Base-by-base conservation (phyloP, 371 early-diverging fungal genomes). In the Haplosporangium sp. region DNA sequence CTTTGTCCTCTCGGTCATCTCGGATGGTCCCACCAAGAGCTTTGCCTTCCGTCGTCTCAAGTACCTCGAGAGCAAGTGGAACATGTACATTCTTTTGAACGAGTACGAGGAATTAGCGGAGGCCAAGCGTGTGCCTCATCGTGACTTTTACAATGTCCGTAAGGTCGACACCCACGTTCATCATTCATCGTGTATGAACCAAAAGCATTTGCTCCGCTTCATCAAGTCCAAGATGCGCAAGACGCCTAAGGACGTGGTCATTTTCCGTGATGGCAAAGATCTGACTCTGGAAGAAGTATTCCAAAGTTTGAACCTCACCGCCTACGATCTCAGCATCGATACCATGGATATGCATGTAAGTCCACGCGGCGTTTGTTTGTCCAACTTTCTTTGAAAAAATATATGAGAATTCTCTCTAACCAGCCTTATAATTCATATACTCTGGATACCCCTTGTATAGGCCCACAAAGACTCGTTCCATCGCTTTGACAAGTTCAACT, bases 131-230 rank as follows among this genome's bases (percentile, higher is more conserved):
- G 96, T 96, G 14, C 97, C 98, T 3, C 98, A 98, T 74, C 87
- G 98, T 69, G 99, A 99, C 81, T 97, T 99, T 70, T 99, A 99
- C 86, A 99, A 98, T 69, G 98, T 99, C 23, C 93, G 99, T 61
- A 99, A 99, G 80, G 99, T 98, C 36, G 99, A 99, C 83, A 98
- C 98, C 36, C 99, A 99, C 88, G 94, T 99, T 47, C 99, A 99
- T 69, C 94, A 97, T 75, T 93, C 96, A 5, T 91, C 96, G 13
- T 96, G 96, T 67, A 99, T 99, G 98, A 99, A 99, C 83, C 96
- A 97, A 80, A 99, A 99, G 86, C 99, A 99, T 81, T 76, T 99
- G 64, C 83, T 99, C 29, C 95, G 98, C 38, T 99, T 98, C 71
- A 99, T 99, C 82, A 99, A 99, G 83, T 84, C 94, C 53, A 99